Evolutionary conservation across 139 green algal genomes (phyloP), one percentile per base, ranked within the genome.

Genomic region (Pycnococcus provasolii): DNA sequence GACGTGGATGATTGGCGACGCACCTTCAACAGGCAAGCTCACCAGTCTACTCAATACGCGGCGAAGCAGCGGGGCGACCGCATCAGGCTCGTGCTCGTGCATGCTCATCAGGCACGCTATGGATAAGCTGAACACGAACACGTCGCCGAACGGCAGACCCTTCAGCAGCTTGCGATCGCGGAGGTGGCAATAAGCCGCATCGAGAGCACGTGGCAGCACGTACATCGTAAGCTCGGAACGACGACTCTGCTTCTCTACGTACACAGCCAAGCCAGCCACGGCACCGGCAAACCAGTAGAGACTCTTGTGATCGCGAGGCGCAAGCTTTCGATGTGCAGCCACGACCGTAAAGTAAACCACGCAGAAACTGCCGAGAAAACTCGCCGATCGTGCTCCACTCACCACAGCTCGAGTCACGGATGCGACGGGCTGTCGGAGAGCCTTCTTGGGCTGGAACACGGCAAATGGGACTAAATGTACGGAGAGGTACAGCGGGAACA

Each of bases 51-150:
- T 15, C 8, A 60, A 43, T n/a, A 26, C 41, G 8, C 4, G 4
- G 53, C 53, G 53, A 7, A 60, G 8, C 4, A 60, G 41, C 53
- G 15, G 15, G 15, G 53, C 58, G 58, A 64, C 40, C 58, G 58
- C 48, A 15, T 64, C 58, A 9, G 58, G 58, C 58, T 64, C 58
- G 7, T 64, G 13, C 58, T 64, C 58, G 39, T 64, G 48, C 58
- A 64, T 9, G 15, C 26, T 8, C 58, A 64, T 64, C 58, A 48
- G 40, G 4, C 40, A 39, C 40, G 6, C 58, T 4, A 4, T 47
- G 9, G 15, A 7, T 7, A 46, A 8, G 58, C 3, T 6, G 58
- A 64, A 64, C 6, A 64, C 9, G 9, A 9, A 8, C 7, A 48
- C 9, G 9, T 64, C 58, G 9, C 9, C 40, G 42, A 51, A 9